phyloP scores from a whole-genome alignment of 352 stramenopile species.

The Paralagenidium karlingii region DNA sequence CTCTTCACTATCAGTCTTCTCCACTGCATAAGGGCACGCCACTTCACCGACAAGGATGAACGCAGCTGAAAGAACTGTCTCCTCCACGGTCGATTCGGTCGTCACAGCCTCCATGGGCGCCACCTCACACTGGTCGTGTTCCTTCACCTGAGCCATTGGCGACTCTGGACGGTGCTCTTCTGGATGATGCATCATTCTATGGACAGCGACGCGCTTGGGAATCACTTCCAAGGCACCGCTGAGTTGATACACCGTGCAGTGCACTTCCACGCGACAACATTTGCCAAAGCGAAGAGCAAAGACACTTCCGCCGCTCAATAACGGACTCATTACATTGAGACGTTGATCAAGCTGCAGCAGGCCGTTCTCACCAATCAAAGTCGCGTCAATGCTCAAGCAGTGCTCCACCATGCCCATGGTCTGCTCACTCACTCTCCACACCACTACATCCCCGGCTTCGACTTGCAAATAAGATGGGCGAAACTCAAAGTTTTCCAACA shows the following conservation, averaged over 20 bases:
- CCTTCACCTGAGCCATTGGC: neutral
- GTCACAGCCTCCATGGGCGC: neutral
- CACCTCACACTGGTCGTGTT: constrained; percentile 1
- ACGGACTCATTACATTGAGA: too few relatives aligned
- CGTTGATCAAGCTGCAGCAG: too few relatives aligned
- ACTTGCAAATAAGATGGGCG: constrained; percentile 14
- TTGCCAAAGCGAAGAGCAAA: constrained; percentile 22
- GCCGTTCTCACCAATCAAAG: neutral
- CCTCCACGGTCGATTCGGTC: neutral
- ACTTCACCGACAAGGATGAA: too few relatives aligned
- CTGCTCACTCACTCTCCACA: constrained; percentile 18
- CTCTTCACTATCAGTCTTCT: constrained; percentile 1
- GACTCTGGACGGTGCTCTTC: neutral
- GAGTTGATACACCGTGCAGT: constrained; percentile 24
- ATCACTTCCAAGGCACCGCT: constrained; percentile 14
- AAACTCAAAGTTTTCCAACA: constrained; percentile 23
- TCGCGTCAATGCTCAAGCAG: constrained; percentile 11
- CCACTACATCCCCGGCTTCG: constrained; percentile 15
- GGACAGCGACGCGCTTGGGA: constrained; percentile 1
- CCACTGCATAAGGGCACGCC: constrained; percentile 5
- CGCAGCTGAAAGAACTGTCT: too few relatives aligned
- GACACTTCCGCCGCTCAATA: constrained; percentile 8
- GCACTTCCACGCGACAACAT: constrained; percentile 9
- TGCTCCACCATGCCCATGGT: constrained; percentile 27
- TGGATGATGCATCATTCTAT: neutral